These are phyloP conservation scores for Colletotrichum nymphaeae DNA, from an alignment of 2,329 filamentous ascomycete species.

Conservation along the genomic window DNA sequence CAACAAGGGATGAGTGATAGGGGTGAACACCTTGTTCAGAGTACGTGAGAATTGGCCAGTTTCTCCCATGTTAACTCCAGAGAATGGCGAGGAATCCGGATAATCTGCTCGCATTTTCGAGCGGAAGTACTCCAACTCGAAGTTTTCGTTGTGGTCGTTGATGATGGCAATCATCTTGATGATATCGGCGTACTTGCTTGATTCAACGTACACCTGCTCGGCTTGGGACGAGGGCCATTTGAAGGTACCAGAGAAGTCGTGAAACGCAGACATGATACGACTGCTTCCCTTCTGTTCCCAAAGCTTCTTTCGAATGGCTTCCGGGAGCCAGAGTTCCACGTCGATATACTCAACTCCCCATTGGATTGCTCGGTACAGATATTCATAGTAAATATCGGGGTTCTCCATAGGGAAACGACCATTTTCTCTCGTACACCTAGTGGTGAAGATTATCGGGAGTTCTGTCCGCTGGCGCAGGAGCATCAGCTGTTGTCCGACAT, in stretches of 20 bases:
- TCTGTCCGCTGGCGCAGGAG: slow-evolving; percentile 84
- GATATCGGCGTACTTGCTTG: slow-evolving; percentile 81
- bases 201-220: slow-evolving; percentile 77
- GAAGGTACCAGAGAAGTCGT: slow-evolving; percentile 87
- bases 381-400: slow-evolving; percentile 78
- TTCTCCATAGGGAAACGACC: slow-evolving; percentile 88
- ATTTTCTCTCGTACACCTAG: slow-evolving; percentile 83
- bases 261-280: slow-evolving; percentile 91
- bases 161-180: slow-evolving; percentile 93
- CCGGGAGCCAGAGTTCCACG: slow-evolving; percentile 88
- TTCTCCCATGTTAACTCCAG: slow-evolving; percentile 88
- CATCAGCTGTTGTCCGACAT: slow-evolving; percentile 90
- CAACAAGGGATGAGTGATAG: slow-evolving; percentile 86
- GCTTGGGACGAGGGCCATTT: slow-evolving; percentile 83
- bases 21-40: slow-evolving; percentile 87
- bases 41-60: slow-evolving; percentile 87
- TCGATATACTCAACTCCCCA: slow-evolving; percentile 94
- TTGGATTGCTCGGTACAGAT: slow-evolving; percentile 85
- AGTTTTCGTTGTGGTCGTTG: slow-evolving; percentile 85
- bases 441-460: slow-evolving; percentile 91
- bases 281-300: slow-evolving; percentile 80
- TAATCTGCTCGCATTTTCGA: slow-evolving; percentile 78
- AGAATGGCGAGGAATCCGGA: slow-evolving; percentile 77
- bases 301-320: slow-evolving; percentile 75
- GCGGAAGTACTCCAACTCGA: slow-evolving; percentile 90